Conservation (phyloP, 2,329 filamentous ascomycete species). For the Pseudogymnoascus sp. region DNA sequence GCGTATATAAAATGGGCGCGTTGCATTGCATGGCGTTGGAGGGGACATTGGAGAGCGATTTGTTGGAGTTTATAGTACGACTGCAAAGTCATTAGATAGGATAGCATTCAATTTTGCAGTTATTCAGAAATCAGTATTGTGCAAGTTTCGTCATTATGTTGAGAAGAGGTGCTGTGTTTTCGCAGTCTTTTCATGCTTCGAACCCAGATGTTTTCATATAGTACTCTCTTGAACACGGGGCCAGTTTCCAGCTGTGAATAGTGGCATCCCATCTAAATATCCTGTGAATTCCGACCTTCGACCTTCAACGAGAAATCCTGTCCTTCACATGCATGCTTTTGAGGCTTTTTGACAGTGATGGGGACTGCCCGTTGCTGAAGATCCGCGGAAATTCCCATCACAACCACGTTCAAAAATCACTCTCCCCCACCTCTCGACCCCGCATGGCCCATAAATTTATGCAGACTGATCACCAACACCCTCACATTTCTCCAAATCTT, state of each 20-base stretch:
- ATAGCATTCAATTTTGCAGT: background rate
- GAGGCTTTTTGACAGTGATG: background rate
- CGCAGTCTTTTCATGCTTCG: background rate
- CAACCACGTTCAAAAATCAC: background rate
- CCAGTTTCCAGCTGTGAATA: background rate
- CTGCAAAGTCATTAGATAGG: background rate
- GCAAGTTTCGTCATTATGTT: background rate
- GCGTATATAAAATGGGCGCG: background rate
- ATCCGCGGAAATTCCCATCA: background rate
- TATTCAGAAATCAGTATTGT: background rate
- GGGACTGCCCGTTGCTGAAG: background rate
- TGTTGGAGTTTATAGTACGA: background rate
- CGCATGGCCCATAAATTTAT: background rate
- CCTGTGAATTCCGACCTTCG: background rate
- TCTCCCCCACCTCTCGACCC: background rate
- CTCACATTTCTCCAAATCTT: background rate
- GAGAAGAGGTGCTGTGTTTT: background rate
- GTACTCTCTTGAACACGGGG: background rate
- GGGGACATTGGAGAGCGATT: background rate
- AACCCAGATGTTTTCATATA: background rate
- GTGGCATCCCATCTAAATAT: background rate
- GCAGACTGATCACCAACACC: background rate
- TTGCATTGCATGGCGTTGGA: background rate
- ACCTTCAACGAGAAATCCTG: background rate
- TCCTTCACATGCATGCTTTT: background rate